phyloP scores from a whole-genome alignment of 2,329 filamentous ascomycete genomes.

The Neoarthrinium moseri region DNA sequence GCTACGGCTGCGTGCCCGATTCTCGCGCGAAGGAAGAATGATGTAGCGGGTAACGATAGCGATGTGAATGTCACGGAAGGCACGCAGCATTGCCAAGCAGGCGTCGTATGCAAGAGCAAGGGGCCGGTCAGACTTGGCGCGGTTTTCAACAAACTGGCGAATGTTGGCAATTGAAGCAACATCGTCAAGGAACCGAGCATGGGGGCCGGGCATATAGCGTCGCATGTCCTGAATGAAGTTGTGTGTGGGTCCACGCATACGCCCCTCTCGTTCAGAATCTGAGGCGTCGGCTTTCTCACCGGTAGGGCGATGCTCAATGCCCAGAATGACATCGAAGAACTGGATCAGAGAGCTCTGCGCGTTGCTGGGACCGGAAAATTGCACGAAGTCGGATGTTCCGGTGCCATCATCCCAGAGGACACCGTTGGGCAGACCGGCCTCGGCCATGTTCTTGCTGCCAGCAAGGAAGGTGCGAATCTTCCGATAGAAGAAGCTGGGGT shows the following conservation, averaged over 20 bases:
- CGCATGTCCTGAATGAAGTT: constrained; percentile 98
- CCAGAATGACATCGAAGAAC: constrained; percentile 92
- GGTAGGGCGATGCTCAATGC: constrained; percentile 86
- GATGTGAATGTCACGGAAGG: constrained; percentile 90
- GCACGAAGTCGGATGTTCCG: constrained; percentile 66
- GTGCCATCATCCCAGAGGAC: constrained; percentile 84
- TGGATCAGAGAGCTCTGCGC: constrained; percentile 96
- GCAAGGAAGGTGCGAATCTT: constrained; percentile 94
- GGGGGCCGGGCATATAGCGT: constrained; percentile 91
- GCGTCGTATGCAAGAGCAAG: constrained; percentile 85
- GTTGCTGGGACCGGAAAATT: constrained; percentile 93
- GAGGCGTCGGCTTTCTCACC: constrained; percentile 61
- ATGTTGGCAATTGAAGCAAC: constrained; percentile 82
- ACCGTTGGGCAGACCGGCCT: constrained; percentile 84
- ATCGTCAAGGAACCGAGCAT: constrained; percentile 84
- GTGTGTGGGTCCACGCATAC: constrained; percentile 53
- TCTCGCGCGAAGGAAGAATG: constrained; percentile 80
- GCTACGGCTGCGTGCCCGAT: constrained; percentile 62
- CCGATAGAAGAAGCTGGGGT: constrained; percentile 92
- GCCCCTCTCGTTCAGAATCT: constrained; percentile 44
- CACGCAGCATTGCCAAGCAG: constrained; percentile 69
- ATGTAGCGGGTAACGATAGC: constrained; percentile 96
- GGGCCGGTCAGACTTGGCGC: constrained; percentile 56
- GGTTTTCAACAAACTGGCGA: constrained; percentile 70
- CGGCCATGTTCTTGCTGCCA: constrained; percentile 96